A percentile compares a stretch with the other conserved stretches of the same genome.
Conservation (phyloP, 371 early-diverging fungal species). For the Fennellomyces sp. region DNA sequence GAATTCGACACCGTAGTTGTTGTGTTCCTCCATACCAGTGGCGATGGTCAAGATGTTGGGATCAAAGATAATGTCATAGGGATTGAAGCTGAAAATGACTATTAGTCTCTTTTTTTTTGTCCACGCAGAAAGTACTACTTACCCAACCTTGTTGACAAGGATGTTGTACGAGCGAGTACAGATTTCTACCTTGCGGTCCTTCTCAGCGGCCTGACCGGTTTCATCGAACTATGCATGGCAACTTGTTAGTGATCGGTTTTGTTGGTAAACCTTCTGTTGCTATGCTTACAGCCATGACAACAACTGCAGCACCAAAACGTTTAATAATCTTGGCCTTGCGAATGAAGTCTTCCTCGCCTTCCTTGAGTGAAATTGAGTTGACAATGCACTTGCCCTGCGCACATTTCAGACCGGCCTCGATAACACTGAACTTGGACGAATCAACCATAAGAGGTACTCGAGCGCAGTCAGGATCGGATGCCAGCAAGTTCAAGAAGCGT, state of each 20-base stretch:
- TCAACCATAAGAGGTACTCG: slow-evolving; percentile 90
- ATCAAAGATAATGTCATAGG: slow-evolving; percentile 93
- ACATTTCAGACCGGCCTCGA: slow-evolving; percentile 92
- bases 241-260: background rate
- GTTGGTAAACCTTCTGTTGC: too few species aligned
- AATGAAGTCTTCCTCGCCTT: slow-evolving; percentile 91
- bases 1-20: slow-evolving; percentile 94
- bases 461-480: slow-evolving; percentile 95
- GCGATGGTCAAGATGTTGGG: slow-evolving; percentile 95
- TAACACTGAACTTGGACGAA: slow-evolving; percentile 96
- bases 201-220: slow-evolving; percentile 86
- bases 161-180: slow-evolving; percentile 91
- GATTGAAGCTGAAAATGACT: slow-evolving; percentile 60
- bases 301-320: slow-evolving; percentile 94
- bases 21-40: slow-evolving; percentile 95
- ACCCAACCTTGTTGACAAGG: slow-evolving; percentile 80
- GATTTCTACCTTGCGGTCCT: slow-evolving; percentile 84
- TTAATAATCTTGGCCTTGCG: slow-evolving; percentile 85
- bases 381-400: slow-evolving; percentile 96
- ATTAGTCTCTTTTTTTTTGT: background rate
- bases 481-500: slow-evolving; percentile 86
- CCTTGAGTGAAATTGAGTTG: slow-evolving; percentile 94
- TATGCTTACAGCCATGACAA: slow-evolving; percentile 90
- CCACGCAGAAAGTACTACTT: background rate
- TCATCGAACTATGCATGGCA: slow-evolving; percentile 77